These are phyloP conservation scores for Selaginella moellendorffii DNA, from an alignment of 75 land plant genomes.

Conservation along the genomic window DNA sequence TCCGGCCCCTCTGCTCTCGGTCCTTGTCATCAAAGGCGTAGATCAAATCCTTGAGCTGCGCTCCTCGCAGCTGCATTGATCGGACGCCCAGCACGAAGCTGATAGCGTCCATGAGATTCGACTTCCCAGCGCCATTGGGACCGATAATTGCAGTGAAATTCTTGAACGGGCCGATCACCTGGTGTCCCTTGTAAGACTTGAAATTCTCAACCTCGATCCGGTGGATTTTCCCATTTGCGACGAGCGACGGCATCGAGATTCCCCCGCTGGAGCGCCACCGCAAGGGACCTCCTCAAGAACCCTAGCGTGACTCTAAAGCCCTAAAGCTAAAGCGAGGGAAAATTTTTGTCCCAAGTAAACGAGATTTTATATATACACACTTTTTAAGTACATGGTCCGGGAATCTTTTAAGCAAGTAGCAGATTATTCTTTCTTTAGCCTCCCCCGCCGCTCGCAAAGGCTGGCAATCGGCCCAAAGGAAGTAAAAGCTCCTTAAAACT, in stretches of 20 bases:
- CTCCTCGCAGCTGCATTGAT: constrained; percentile 81
- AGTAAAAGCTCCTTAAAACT: constrained; percentile 41
- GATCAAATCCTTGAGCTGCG: constrained; percentile 84
- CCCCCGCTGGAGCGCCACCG: too few species aligned
- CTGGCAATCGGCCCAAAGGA: constrained; percentile 50
- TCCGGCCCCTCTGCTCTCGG: constrained; percentile 67
- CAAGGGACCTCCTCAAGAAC: too few species aligned
- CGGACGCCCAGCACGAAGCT: constrained; percentile 98
- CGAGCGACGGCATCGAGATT: constrained; percentile 61
- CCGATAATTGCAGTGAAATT: constrained; percentile 97
- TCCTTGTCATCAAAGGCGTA: constrained; percentile 84
- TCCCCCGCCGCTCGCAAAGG: constrained; percentile 37
- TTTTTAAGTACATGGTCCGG: background rate
- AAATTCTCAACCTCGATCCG: constrained; percentile 90
- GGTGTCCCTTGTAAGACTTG: constrained; percentile 97
- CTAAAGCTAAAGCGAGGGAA: too few species aligned
- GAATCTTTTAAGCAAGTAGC: background rate
- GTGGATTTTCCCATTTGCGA: constrained; percentile 54
- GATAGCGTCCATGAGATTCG: constrained; percentile 98
- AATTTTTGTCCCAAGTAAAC: too few species aligned
- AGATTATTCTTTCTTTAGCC: constrained; percentile 18
- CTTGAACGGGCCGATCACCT: constrained; percentile 80
- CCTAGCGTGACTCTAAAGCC: too few species aligned
- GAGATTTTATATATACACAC: background rate
- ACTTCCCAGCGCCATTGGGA: constrained; percentile 97